Evolutionary conservation across 352 stramenopile species (phyloP), one percentile per base, ranked within the genome.

Genomic region (Phytophthora brassicae): DNA sequence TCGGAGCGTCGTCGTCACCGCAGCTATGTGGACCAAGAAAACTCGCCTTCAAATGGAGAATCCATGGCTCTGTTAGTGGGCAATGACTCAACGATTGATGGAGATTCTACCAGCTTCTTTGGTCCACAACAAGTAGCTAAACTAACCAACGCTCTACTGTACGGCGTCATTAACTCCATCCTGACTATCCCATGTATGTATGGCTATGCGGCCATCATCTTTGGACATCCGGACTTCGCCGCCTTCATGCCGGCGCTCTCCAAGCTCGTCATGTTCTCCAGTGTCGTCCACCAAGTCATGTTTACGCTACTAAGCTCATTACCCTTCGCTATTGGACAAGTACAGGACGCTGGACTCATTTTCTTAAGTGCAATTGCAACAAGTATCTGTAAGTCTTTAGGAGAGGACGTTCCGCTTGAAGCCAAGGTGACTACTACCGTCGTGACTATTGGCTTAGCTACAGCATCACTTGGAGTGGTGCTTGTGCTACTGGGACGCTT

Each of bases 271-370:
- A 83, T 99, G 50, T 89, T 99, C 38, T 98, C 92, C 23, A 98
- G 92, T 24, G 88, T 97, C 16, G 75, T 99, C 17, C 97, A 99
- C 72, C 97, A 95, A 55, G 67, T 90, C 60, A 89, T 95, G 75
- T 93, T 92, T 62, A 94, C 86, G 2, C 50, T 88, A 9, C 81
- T 98, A 48, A 98, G 86, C 47, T 91, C 89, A 29, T 70, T 99
- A 33, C 90, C 92, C 0, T 99, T 99, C 75, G 95, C 97, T 8
- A 98, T 99, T 31, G 97, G 97, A 13, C 96, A 98, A 64, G 97
- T 99, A 1, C 97, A 99, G 72, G 96, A 99, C 68, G 96, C 97
- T 4, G 97, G 97, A 0, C 84, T 99, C 2, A 99, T 99, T 65
- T 99, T 99, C 74, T 77, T 99, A 17, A 94, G 77, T 44, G 81